Evolutionary conservation across 2,329 filamentous ascomycete genomes (phyloP).

Genomic region (Aurifilum marmelostoma): DNA sequence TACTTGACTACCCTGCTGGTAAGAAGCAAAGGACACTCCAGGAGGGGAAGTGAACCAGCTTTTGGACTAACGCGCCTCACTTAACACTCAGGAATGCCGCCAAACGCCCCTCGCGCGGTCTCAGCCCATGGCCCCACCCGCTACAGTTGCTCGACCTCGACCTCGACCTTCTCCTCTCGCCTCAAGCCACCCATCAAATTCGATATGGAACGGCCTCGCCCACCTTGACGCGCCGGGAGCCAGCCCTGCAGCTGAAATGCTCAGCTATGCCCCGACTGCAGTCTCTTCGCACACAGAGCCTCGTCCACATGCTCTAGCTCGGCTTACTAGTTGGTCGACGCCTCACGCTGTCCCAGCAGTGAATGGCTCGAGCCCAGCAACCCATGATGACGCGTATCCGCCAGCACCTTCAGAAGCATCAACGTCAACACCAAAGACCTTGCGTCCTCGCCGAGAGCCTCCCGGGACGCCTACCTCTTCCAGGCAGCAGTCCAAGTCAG

Average conservation of each 20-base stretch:
- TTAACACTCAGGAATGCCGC: slow-evolving; percentile 18
- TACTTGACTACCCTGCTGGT: slow-evolving; percentile 17
- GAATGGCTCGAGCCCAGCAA: neutral
- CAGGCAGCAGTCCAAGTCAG: slow-evolving; percentile 32
- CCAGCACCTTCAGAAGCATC: neutral
- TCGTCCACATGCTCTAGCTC: neutral
- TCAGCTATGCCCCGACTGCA: neutral
- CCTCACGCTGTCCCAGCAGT: neutral
- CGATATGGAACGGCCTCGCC: neutral
- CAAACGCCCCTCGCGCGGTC: neutral
- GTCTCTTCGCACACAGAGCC: neutral
- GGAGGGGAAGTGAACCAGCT: no score
- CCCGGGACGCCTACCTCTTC: slow-evolving; percentile 32
- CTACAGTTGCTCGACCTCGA: neutral
- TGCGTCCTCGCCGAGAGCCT: neutral
- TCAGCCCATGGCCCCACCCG: neutral
- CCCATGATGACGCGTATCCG: neutral
- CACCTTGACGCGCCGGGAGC: neutral
- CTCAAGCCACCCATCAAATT: neutral
- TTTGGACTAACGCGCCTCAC: slow-evolving; percentile 7
- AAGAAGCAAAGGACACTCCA: neutral
- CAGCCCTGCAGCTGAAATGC: neutral
- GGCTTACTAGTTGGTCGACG: neutral
- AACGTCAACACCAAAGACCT: neutral
- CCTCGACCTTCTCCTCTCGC: neutral